Conservation (phyloP, 306 rosid genomes). For the Vicia villosa region DNA sequence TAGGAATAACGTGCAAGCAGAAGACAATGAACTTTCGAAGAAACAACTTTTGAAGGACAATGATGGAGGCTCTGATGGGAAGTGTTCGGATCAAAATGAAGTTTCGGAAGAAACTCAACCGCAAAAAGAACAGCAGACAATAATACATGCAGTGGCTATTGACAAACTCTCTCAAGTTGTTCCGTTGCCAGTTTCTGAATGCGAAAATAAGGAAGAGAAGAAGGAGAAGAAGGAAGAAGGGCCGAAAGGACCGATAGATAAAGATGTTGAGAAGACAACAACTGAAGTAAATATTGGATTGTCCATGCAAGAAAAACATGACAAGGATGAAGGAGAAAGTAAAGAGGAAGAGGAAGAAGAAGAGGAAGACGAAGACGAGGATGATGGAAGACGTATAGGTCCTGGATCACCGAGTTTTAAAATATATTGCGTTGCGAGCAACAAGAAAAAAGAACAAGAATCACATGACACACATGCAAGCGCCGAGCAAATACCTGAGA, state of each 20-base stretch:
- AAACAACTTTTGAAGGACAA: slow-evolving; percentile 41
- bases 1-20: not conserved
- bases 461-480: slow-evolving; percentile 30
- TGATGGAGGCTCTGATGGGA: not conserved
- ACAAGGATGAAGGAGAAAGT: not conserved
- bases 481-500: not conserved
- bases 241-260: not conserved
- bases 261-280: not conserved
- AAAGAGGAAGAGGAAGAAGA: too few relatives aligned
- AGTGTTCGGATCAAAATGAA: slow-evolving; percentile 2
- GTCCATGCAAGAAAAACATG: not conserved
- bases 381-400: slow-evolving; percentile 33
- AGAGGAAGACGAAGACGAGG: not conserved
- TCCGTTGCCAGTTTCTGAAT: slow-evolving; percentile 18
- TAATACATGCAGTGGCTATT: not conserved
- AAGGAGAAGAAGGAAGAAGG: not conserved
- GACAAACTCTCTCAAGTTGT: slow-evolving; percentile 36
- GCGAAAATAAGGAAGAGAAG: not conserved
- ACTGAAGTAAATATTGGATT: too few relatives aligned
- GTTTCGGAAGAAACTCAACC: not conserved
- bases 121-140: not conserved
- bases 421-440: slow-evolving; percentile 51
- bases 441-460: slow-evolving; percentile 6
- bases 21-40: slow-evolving; percentile 29
- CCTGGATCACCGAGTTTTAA: slow-evolving; percentile 76